Evolutionary conservation across 805 yeast species (phyloP), one percentile per base, ranked within the genome.

Genomic region (Alloascoidea hylecoeti): DNA sequence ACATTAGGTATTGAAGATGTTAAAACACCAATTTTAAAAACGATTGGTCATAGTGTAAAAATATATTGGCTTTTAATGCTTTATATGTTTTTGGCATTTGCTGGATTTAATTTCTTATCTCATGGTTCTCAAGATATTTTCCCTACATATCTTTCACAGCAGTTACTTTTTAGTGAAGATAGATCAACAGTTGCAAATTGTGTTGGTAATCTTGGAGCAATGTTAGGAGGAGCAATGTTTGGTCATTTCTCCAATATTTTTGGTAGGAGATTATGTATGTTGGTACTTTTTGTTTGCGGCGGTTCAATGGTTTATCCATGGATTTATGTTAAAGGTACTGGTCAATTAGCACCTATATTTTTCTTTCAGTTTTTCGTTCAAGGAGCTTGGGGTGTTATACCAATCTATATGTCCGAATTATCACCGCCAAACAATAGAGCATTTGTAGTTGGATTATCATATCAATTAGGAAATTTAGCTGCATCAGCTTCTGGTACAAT

Each of bases 401-500:
- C 30, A n/a, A 9, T 23, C 13, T n/a, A 23, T 23, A 9, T 23
- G 30, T 56, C 59, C 2, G 81, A 74, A 53, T 60, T 77, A 43
- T 64, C 78, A 33, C 77, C 77, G 40, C 75, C 78, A 15, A 72
- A 70, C 42, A 73, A 69, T 57, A 64, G 77, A 54, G 64, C 82
- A 5, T 72, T 77, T 42, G 70, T 74, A 38, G 68, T 71, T 34
- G 84, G 84, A 51, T 64, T 68, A 23, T 63, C 79, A 16, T 77
- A 77, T 52, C 83, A 77, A 53, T 58, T 77, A 46, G 84, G 84
- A 60, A 77, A 76, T 56, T 61, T 76, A 49, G 75, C 75, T 16
- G 70, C 78, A 1, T 70, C 78, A 30, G 81, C 82, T 3, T 70
- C 78, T 1, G 70, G 79, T 0, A 76, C 83, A n/a, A 76, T 76